Evolutionary conservation across 108 stramenopile genomes (phyloP).

Genomic region (Cyclotella baltica): DNA sequence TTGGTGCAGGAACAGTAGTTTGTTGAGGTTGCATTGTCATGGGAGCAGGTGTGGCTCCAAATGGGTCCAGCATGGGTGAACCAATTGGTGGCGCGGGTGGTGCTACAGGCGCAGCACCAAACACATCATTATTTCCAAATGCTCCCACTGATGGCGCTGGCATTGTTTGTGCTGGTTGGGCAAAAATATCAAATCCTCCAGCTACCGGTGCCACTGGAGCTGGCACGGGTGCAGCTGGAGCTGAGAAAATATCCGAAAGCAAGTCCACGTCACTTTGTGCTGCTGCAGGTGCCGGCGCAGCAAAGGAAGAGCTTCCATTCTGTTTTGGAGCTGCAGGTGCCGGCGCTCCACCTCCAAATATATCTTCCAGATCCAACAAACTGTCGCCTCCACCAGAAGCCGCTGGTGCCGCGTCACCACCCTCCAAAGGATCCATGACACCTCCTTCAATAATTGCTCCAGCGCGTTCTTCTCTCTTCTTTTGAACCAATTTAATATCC

Average conservation of each 20-base stretch:
- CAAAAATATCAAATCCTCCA: slow-evolving; percentile 58
- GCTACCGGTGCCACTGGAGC: slow-evolving; percentile 43
- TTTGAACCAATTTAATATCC: slow-evolving; percentile 86
- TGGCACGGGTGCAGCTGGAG: slow-evolving; percentile 59
- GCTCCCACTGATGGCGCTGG: slow-evolving; percentile 52
- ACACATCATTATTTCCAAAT: slow-evolving; percentile 70
- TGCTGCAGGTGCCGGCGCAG: slow-evolving; percentile 35
- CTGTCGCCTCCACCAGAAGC: slow-evolving; percentile 66
- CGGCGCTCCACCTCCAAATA: slow-evolving; percentile 83
- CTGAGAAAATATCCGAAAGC: slow-evolving; percentile 90
- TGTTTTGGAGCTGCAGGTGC: slow-evolving; percentile 51
- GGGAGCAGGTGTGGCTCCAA: slow-evolving; percentile 57
- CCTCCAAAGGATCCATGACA: slow-evolving; percentile 43
- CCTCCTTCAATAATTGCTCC: slow-evolving; percentile 45
- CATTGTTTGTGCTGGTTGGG: slow-evolving; percentile 45
- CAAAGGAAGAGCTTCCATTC: slow-evolving; percentile 48
- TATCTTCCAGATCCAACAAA: slow-evolving; percentile 90
- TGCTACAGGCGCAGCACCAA: slow-evolving; percentile 52
- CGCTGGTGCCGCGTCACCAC: slow-evolving; percentile 34
- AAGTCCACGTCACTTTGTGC: slow-evolving; percentile 86
- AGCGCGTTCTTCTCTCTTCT: slow-evolving; percentile 60
- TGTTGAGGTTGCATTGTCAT: slow-evolving; percentile 39
- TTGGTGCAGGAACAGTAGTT: slow-evolving; percentile 34
- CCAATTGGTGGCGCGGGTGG: slow-evolving; percentile 30
- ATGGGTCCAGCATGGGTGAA: slow-evolving; percentile 55